Percentiles rank a stretch among this genome's conserved stretches.
Conservation (phyloP, 1,284 basidiomycete genomes). For the Trichosporon sp. region DNA sequence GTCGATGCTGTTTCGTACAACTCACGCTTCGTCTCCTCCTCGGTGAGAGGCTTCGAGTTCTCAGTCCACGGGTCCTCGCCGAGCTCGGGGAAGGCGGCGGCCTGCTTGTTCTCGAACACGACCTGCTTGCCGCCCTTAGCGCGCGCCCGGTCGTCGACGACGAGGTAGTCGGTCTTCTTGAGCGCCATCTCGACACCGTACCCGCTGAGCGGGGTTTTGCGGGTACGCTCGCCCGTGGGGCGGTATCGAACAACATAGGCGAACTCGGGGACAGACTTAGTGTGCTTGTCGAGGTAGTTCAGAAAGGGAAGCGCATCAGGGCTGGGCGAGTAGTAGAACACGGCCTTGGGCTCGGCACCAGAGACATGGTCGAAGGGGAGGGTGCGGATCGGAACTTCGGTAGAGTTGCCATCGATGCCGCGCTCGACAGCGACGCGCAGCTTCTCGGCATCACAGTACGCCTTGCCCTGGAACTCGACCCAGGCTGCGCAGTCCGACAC, state of each 20-base stretch:
- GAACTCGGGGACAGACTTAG: conserved; percentile 59
- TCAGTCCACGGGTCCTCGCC: conserved; percentile 58
- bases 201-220: conserved; percentile 67
- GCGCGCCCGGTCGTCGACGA: conserved; percentile 74
- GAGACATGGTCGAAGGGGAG: conserved; percentile 72
- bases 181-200: conserved; percentile 90
- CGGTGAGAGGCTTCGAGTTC: conserved; percentile 64
- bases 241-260: conserved; percentile 75
- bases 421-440: conserved; percentile 64
- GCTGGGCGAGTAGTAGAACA: conserved; percentile 71
- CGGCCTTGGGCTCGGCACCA: conserved; percentile 62
- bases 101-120: background rate
- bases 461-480: conserved; percentile 83
- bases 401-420: conserved; percentile 57
- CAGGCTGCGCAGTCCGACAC: conserved; percentile 68
- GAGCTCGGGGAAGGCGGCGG: conserved; percentile 38
- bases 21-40: conserved; percentile 65
- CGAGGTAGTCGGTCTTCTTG: conserved; percentile 97
- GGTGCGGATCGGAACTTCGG: conserved; percentile 55
- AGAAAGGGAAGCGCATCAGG: conserved; percentile 66
- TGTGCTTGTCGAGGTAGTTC: conserved; percentile 63
- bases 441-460: conserved; percentile 71
- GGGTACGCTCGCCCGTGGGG: conserved; percentile 45
- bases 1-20: conserved; percentile 22
- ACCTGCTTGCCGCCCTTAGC: conserved; percentile 23